Evolutionary conservation across 1,284 basidiomycete genomes (phyloP).

Genomic region (Tylopilus orsonianus): DNA sequence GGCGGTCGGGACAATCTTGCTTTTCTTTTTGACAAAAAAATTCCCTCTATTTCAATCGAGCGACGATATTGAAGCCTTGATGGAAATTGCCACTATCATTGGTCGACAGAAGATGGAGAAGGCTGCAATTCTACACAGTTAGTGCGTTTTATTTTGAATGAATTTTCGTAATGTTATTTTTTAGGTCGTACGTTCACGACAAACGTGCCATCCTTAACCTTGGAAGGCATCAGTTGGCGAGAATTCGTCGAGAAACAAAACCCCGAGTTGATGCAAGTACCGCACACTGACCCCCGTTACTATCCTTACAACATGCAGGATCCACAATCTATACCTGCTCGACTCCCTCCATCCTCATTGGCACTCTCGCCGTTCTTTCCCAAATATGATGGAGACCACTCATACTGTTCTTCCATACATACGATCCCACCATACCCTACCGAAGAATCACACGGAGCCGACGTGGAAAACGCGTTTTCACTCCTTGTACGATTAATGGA

Average conservation of each 20-base stretch:
- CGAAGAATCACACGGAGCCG: conserved; percentile 46
- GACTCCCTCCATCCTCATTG: conserved; percentile 36
- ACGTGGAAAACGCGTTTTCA: conserved; percentile 70
- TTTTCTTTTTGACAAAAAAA: conserved; percentile 90
- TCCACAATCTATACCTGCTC: conserved; percentile 11
- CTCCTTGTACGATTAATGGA: conserved; percentile 72
- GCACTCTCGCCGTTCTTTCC: conserved; percentile 10
- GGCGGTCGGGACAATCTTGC: conserved; percentile 90
- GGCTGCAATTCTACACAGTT: conserved; percentile 88
- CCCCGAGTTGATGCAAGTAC: conserved; percentile 64
- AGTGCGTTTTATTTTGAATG: conserved; percentile 32
- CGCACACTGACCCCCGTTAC: conserved; percentile 48
- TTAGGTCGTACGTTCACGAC: conserved; percentile 83
- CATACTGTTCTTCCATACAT: conserved; percentile 30
- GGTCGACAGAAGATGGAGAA: conserved; percentile 85
- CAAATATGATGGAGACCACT: conserved; percentile 21
- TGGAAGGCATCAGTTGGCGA: conserved; percentile 66
- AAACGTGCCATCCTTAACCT: conserved; percentile 76
- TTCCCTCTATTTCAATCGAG: conserved; percentile 95
- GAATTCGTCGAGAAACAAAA: conserved; percentile 78
- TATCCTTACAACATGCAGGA: conserved; percentile 47
- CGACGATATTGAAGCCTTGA: conserved; percentile 93
- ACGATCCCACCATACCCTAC: conserved; percentile 29
- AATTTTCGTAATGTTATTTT: conserved; percentile 12
- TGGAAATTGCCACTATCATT: conserved; percentile 91